These are phyloP conservation scores for Seminavis robusta DNA, from an alignment of 108 stramenopile genomes.

Conservation along the genomic window DNA sequence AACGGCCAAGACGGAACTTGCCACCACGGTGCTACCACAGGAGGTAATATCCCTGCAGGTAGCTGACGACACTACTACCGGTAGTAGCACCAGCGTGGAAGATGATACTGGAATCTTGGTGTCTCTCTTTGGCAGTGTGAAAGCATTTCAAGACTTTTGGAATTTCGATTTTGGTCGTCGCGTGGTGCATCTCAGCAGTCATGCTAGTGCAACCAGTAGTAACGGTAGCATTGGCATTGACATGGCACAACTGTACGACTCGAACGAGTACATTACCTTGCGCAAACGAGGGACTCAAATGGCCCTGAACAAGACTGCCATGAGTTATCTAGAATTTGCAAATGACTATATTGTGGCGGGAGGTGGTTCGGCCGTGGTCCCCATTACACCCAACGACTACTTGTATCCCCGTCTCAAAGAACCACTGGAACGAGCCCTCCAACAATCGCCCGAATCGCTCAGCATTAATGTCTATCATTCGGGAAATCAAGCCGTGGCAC, in stretches of 20 bases:
- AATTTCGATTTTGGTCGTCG: conserved; percentile 5
- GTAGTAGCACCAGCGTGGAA: no score
- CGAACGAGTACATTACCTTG: conserved; percentile 18
- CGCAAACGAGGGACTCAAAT: conserved; percentile 19
- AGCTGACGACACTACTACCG: no score
- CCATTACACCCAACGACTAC: conserved; percentile 15
- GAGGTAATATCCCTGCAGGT: no score
- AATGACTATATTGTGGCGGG: conserved; percentile 10
- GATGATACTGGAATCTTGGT: conserved; percentile 6
- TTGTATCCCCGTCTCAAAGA: neutral
- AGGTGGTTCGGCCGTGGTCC: conserved; percentile 23
- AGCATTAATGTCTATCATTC: conserved; percentile 27
- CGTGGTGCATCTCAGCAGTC: conserved; percentile 11
- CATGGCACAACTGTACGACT: conserved; percentile 2
- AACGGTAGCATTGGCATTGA: conserved; percentile 17
- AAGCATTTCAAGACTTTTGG: conserved; percentile 11
- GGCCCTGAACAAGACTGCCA: conserved; percentile 8
- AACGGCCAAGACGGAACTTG: no score
- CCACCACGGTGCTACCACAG: no score
- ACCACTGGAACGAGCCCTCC: conserved; percentile 7
- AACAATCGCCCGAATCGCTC: no score
- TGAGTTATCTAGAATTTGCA: conserved; percentile 13
- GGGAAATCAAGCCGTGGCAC: conserved; percentile 22
- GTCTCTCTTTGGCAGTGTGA: conserved; percentile 10
- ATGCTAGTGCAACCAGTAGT: no score